Conservation (phyloP, 176 grass and related monocot genomes). For the Rhipidocladum racemiflorum region DNA sequence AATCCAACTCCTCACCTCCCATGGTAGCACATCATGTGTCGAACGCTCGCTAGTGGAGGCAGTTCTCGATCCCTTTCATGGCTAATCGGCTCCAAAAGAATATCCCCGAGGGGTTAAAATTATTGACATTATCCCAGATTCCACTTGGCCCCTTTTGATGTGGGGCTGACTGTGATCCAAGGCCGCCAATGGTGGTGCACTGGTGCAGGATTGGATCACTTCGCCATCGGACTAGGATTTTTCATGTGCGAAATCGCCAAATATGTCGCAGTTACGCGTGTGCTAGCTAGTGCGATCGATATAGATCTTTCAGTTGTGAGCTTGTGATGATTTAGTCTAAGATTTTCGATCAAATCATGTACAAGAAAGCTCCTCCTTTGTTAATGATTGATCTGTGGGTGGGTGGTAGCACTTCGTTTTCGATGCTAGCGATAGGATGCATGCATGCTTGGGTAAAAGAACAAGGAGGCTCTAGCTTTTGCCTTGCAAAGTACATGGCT, state of each 20-base stretch:
- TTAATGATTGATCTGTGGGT: conserved; percentile 22
- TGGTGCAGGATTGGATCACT: conserved; percentile 25
- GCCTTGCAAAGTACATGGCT: not conserved
- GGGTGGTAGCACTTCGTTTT: conserved; percentile 5
- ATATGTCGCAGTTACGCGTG: conserved; percentile 20
- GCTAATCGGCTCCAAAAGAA: conserved; percentile 21
- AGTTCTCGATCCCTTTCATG: not conserved
- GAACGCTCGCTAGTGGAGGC: conserved; percentile 14
- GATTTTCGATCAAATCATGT: not conserved
- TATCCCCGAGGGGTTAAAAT: not conserved
- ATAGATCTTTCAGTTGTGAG: not conserved
- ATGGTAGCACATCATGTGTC: not conserved
- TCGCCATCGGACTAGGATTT: not conserved
- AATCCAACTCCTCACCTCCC: conserved; percentile 31
- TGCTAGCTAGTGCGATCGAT: not conserved
- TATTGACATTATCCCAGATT: conserved; percentile 22
- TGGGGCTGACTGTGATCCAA: conserved; percentile 38
- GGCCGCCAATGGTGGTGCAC: conserved; percentile 29
- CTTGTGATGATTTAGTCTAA: not conserved
- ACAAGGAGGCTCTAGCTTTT: not conserved
- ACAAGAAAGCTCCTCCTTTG: not conserved
- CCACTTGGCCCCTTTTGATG: conserved; percentile 32
- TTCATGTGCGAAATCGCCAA: not conserved
- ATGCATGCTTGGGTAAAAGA: not conserved
- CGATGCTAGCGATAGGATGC: conserved; percentile 21